Conservation (phyloP, 345 rosid genomes). For the Camelina laxa region DNA sequence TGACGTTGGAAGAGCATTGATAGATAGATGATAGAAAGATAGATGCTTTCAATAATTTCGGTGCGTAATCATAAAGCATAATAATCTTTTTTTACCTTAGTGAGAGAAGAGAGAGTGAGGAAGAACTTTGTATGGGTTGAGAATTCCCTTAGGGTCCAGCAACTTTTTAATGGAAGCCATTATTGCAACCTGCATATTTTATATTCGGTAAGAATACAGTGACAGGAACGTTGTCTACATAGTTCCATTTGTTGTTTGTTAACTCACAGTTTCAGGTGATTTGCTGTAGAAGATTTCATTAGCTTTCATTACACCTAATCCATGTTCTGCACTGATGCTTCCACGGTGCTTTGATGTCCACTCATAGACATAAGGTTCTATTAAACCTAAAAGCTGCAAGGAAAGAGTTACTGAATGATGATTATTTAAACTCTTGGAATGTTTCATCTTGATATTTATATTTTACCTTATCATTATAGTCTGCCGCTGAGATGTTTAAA, state of each 20-base stretch:
- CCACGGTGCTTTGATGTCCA: conserved; percentile 93
- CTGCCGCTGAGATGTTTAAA: conserved; percentile 76
- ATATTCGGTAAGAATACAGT: not conserved
- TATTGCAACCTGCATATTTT: conserved; percentile 58
- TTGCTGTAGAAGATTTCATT: conserved; percentile 82
- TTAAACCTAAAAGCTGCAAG: conserved; percentile 71
- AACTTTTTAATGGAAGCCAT: conserved; percentile 82
- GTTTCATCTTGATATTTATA: not conserved
- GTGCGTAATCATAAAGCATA: conserved; percentile 45
- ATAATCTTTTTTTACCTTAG: conserved; percentile 35
- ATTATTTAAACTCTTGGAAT: conserved; percentile 17
- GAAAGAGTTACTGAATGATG: not conserved
- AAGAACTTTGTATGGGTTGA: conserved; percentile 89
- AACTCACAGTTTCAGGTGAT: conserved; percentile 71
- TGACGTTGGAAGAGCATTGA: conserved; percentile 44
- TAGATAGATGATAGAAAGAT: conserved; percentile 7
- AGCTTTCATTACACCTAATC: conserved; percentile 95
- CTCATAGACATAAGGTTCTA: conserved; percentile 90
- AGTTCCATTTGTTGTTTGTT: conserved; percentile 6
- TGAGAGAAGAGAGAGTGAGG: conserved; percentile 50
- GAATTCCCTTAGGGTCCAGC: conserved; percentile 83
- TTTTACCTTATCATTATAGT: conserved; percentile 68
- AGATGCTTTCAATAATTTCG: conserved; percentile 44
- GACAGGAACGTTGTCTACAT: not conserved
- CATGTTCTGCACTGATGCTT: conserved; percentile 98